Evolutionary conservation across 768 basidiomycete species (phyloP), one percentile per base, ranked within the genome.

Genomic region (Multifurca ochricompacta): DNA sequence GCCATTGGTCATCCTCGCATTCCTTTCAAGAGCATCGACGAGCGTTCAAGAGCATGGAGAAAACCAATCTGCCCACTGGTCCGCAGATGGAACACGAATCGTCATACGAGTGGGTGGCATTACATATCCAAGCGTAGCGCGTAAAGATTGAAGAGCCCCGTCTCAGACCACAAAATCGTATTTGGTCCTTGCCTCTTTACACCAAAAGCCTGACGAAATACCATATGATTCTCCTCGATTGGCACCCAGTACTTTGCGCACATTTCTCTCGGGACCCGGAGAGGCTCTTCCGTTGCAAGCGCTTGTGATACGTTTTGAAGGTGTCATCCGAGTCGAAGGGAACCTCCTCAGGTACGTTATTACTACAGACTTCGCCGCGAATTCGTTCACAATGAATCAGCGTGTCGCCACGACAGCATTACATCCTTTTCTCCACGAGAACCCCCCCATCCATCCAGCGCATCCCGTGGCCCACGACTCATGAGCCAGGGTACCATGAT

Each of bases 31-130:
- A 50, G 88, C 90, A 32, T 73, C 82, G 6, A 79, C 80, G 1
- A 94, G 91, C 16, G 72, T 95, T 35, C 68, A 77, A 51, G 84
- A 88, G 54, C 92, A 94, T 66, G 93, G 93, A n/a, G 79, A 83
- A 63, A 95, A 92, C 61, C 58, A 75, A 18, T 70, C 77, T 48
- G 80, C 79, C 11, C 77, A 81, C 63, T 97, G 93, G 92, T 82
- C 91, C 16, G 83, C 84, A 49, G 91, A 93, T 66, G 85, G 87
- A 31, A 75, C 75, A 62, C 76, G 82, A 61, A 80, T 97, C 44
- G 80, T 93, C 49, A 78, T 97, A 19, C 81, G 87, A 70, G 93
- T 88, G 53, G 51, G 82, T 68, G 6, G 18, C 31, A 35, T 40
- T 19, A 1, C 30, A 2, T 31, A 11, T n/a, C 32, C 16, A 6